Conservation (phyloP, 371 early-diverging fungal species). For the Mucor circinelloides region DNA sequence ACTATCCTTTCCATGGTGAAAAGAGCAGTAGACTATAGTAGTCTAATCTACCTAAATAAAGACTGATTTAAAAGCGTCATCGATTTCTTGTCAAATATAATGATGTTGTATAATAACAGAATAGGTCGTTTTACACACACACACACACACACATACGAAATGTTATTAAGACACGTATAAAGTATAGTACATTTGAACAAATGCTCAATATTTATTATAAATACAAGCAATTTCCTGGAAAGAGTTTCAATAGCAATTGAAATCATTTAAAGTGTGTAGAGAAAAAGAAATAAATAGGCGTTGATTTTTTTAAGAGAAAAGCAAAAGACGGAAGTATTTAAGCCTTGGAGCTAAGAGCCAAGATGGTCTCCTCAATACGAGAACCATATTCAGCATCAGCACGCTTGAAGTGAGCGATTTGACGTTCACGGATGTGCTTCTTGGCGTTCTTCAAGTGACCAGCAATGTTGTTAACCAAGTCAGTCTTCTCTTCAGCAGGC, state of each 20-base stretch:
- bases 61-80: no score
- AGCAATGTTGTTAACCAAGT: conserved; percentile 73
- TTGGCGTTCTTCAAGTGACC: conserved; percentile 73
- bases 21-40: not conserved
- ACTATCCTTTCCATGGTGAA: conserved; percentile 24
- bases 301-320: not conserved
- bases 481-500: conserved; percentile 65
- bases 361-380: conserved; percentile 27
- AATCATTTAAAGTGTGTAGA: not conserved
- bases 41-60: no score
- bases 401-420: conserved; percentile 66
- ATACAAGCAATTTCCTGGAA: not conserved
- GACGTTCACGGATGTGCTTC: conserved; percentile 72
- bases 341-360: conserved; percentile 27
- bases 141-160: not conserved
- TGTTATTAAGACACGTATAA: not conserved
- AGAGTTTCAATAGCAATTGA: not conserved
- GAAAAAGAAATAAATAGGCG: not conserved
- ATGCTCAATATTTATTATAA: not conserved
- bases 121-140: not conserved
- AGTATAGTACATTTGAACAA: not conserved
- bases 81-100: no score
- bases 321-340: conserved; percentile 2
- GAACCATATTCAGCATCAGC: conserved; percentile 34
- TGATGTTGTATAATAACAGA: no score